phyloP scores from a whole-genome alignment of 129 eudicot species.

The Pseudognaphalium luteoalbum region DNA sequence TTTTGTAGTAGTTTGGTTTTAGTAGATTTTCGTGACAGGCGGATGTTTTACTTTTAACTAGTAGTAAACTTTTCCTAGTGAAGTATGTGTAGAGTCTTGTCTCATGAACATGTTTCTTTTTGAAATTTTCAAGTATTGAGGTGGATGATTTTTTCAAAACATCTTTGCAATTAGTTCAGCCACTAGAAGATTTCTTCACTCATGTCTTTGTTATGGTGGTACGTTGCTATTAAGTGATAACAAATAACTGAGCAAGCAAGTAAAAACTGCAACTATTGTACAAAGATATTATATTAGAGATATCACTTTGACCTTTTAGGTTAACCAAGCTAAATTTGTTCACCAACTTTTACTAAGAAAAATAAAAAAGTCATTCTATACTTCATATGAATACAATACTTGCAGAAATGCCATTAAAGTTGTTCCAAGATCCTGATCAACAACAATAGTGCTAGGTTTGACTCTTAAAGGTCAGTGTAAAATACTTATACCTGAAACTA shows the following conservation, averaged over 20 bases:
- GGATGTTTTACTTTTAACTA: slow-evolving; percentile 1
- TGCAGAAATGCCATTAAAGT: not conserved
- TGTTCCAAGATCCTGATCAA: not conserved
- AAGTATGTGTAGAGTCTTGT: not conserved
- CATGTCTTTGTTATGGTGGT: slow-evolving; percentile 99
- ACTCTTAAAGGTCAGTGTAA: not conserved
- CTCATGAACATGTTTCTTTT: not conserved
- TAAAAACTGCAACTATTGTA: not conserved
- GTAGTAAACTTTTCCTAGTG: slow-evolving; percentile 3
- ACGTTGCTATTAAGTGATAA: slow-evolving; percentile 32
- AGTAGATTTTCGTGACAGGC: not conserved
- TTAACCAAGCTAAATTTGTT: slow-evolving; percentile 15
- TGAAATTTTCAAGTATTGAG: slow-evolving; percentile 52
- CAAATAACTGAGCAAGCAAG: slow-evolving; percentile 1
- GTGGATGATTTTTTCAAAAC: slow-evolving; percentile 82
- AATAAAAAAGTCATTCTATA: not conserved
- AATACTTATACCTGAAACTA: not conserved
- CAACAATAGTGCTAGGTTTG: slow-evolving; percentile 2
- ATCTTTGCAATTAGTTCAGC: slow-evolving; percentile 63
- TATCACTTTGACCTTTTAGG: slow-evolving; percentile 17
- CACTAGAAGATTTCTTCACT: slow-evolving; percentile 83
- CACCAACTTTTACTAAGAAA: not conserved
- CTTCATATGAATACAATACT: not conserved
- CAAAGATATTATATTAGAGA: not conserved
- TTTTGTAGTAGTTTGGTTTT: too few species aligned